phyloP scores from a whole-genome alignment of 2,329 filamentous ascomycete species.

The Fusarium brachygibbosum region DNA sequence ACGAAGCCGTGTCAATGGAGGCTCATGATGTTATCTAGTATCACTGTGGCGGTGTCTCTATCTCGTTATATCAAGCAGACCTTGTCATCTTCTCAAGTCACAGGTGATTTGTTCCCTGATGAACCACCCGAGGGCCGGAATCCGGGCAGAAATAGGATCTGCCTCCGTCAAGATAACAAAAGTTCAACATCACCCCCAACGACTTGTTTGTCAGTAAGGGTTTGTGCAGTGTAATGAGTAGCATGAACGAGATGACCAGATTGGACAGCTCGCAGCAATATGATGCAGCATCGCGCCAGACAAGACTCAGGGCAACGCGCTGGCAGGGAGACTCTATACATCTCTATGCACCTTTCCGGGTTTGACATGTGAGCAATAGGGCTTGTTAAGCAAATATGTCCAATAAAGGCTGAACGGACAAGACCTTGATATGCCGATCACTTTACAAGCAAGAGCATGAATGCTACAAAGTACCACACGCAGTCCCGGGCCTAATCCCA shows the following conservation, averaged over 20 bases:
- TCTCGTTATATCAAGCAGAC: conserved; percentile 22
- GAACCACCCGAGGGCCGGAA: conserved; percentile 25
- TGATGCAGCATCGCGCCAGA: conserved; percentile 42
- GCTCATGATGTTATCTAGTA: conserved; percentile 42
- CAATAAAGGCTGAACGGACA: conserved; percentile 42
- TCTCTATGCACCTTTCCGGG: conserved; percentile 41
- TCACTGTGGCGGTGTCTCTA: conserved; percentile 36
- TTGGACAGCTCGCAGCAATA: conserved; percentile 37
- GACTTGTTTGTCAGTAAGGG: conserved; percentile 2
- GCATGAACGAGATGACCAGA: conserved; percentile 33
- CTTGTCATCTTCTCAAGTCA: conserved; percentile 21
- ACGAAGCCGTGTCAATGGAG: conserved; percentile 14
- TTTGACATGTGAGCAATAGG: conserved; percentile 51
- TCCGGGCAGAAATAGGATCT: conserved; percentile 26
- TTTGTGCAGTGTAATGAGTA: conserved; percentile 7
- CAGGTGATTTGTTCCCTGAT: conserved; percentile 30
- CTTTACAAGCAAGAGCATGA: conserved; percentile 40
- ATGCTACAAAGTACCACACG: conserved; percentile 40
- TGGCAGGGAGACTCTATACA: conserved; percentile 36
- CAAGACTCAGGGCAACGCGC: conserved; percentile 15
- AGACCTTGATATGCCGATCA: conserved; percentile 45
- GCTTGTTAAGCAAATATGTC: conserved; percentile 40
- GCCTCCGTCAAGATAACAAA: conserved; percentile 35
- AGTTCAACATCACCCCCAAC: conserved; percentile 10
- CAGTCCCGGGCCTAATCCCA: conserved; percentile 38